phyloP scores from a whole-genome alignment of 1,284 basidiomycete genomes.

The Trametes polyzona region DNA sequence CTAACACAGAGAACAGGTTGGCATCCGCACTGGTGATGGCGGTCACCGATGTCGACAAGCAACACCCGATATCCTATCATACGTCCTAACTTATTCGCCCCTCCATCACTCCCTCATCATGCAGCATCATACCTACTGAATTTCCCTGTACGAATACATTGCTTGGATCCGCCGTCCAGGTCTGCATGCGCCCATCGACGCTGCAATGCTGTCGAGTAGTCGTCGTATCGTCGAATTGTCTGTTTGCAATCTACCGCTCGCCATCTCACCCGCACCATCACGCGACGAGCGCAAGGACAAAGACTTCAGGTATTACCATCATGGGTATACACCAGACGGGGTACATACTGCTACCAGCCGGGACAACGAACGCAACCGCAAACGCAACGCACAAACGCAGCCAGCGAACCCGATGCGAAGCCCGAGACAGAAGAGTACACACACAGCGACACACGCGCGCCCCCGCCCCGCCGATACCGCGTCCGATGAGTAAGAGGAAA shows the following conservation, averaged over 20 bases:
- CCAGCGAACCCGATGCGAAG: conserved; percentile 13
- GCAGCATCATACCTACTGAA: not conserved
- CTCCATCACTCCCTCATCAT: not conserved
- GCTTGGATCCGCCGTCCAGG: too few relatives aligned
- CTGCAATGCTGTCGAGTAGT: too few relatives aligned
- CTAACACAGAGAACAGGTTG: conserved; percentile 19
- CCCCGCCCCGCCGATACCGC: not conserved
- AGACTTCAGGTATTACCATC: conserved; percentile 29
- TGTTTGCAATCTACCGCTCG: too few relatives aligned
- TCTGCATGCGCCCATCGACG: too few relatives aligned
- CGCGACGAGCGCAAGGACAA: not conserved
- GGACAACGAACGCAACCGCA: conserved; percentile 2
- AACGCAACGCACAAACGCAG: not conserved
- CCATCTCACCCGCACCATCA: too few relatives aligned
- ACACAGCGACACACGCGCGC: not conserved
- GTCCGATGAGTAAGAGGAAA: not conserved
- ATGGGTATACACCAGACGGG: conserved; percentile 31
- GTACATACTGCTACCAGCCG: conserved; percentile 27
- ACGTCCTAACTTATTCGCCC: not conserved
- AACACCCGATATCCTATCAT: not conserved
- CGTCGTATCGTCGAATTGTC: too few relatives aligned
- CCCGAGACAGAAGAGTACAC: not conserved
- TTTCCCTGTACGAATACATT: not conserved
- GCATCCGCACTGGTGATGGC: conserved; percentile 23
- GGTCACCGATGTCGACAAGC: too few relatives aligned